Evolutionary conservation across 2,329 filamentous ascomycete species (phyloP), one percentile per base, ranked within the genome.

Genomic region (Arachnomyces sp.): DNA sequence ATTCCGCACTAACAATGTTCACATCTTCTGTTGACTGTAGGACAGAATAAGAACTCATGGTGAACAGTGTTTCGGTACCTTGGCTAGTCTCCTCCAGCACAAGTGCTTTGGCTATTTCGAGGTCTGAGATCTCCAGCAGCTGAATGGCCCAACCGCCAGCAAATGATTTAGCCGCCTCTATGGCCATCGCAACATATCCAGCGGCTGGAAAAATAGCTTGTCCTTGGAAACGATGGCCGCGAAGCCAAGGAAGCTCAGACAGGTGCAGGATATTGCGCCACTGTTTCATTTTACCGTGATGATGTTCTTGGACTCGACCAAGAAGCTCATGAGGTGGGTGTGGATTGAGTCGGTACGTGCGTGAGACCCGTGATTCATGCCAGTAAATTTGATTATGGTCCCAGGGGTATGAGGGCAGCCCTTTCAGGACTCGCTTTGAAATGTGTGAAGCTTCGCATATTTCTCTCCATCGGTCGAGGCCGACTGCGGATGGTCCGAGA

Each of bases 181-280:
- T 4, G 4, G 45, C 48, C 43, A 47, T 47, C 9, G 34, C 12
- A 14, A 46, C 28, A 34, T 50, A 49, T 7, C 49, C 55, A 32
- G 55, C 45, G 16, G 49, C 55, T 3, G 58, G 58, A 34, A 53
- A 58, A 3, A 61, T 40, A 7, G 43, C 43, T 30, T 52, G 47
- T 3, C 49, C 48, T 16, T 57, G 54, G 8, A 60, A 20, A 15
- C 40, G 18, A 36, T 63, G 58, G n/a, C 47, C 52, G 2, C 25
- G 7, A 2, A 61, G 28, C 58, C 57, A 60, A 7, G 53, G 44
- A 1, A 57, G 28, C 32, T 60, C 57, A 2, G 13, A 34, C 4
- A 45, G 16, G 3, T 37, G 28, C 4, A 60, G 34, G 3, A 53
- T 28, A 20, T 53, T 53, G 7, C 44, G 34, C 53, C 54, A 59